phyloP scores from a whole-genome alignment of 2,329 filamentous ascomycete species.

The Ceratocystiopsis minuta region DNA sequence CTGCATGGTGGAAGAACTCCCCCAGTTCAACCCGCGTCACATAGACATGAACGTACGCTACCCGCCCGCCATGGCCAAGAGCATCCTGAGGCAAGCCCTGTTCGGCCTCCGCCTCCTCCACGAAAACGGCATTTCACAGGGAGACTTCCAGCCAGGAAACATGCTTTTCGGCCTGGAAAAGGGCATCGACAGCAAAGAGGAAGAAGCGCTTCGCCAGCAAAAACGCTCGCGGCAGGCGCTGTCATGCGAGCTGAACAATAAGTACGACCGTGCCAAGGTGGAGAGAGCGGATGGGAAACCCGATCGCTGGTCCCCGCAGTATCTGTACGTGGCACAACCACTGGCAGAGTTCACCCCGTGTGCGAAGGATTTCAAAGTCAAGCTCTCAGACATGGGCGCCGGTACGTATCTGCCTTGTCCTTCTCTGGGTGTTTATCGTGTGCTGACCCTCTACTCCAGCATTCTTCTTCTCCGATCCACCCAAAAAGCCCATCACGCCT shows the following conservation, averaged over 20 bases:
- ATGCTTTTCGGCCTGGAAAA: slow-evolving; percentile 8
- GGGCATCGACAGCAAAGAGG: neutral
- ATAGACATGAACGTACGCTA: neutral
- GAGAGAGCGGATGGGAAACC: neutral
- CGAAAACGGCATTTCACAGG: slow-evolving; percentile 4
- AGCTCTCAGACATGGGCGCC: slow-evolving; percentile 1
- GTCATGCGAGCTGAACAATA: neutral
- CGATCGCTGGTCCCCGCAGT: neutral
- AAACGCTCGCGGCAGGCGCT: neutral
- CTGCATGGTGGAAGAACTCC: neutral
- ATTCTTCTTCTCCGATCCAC: neutral
- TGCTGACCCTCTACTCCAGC: neutral
- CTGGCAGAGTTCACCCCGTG: neutral
- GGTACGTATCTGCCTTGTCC: slow-evolving; percentile 12
- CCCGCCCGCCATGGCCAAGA: slow-evolving; percentile 1
- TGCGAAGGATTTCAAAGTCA: neutral
- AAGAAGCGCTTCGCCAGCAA: neutral
- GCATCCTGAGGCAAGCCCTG: neutral
- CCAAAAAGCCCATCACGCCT: neutral
- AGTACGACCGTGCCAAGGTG: neutral
- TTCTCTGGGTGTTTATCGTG: slow-evolving; percentile 3
- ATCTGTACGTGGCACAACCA: neutral
- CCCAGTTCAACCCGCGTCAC: neutral
- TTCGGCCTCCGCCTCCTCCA: slow-evolving; percentile 4
- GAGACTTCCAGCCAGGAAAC: slow-evolving; percentile 7